phyloP scores from a whole-genome alignment of 2,329 filamentous ascomycete genomes.

The Tolypocladium ovalisporum region DNA sequence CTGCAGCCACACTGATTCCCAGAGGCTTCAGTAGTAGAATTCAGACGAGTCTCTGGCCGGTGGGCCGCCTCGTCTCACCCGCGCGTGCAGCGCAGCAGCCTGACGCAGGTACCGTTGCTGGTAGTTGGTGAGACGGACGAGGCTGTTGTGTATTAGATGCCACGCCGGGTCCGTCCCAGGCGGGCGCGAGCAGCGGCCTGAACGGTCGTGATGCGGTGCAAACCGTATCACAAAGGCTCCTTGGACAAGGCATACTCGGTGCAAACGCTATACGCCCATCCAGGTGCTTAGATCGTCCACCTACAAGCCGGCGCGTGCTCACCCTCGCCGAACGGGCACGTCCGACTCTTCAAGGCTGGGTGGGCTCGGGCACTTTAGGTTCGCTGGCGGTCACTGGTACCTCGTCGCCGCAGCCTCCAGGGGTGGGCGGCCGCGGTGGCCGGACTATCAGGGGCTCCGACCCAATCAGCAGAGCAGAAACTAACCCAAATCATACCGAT shows the following conservation, averaged over 20 bases:
- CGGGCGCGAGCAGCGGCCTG: neutral
- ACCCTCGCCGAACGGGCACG: neutral
- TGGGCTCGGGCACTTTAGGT: neutral
- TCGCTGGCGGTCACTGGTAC: neutral
- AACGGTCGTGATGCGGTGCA: neutral
- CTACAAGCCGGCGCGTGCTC: neutral
- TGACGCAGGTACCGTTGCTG: neutral
- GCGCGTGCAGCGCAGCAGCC: neutral
- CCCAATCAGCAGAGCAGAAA: conserved; percentile 12
- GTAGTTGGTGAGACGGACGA: neutral
- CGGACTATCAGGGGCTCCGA: conserved; percentile 19
- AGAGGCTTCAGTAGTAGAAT: neutral
- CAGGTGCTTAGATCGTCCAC: neutral
- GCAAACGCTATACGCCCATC: neutral
- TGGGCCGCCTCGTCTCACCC: neutral
- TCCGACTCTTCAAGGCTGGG: neutral
- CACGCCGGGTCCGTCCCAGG: neutral
- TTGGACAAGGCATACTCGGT: neutral
- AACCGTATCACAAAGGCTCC: neutral
- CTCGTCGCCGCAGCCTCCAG: neutral
- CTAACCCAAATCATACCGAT: conserved; percentile 11
- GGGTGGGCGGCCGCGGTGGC: conserved; percentile 10
- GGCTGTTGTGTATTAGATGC: neutral
- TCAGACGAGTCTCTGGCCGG: neutral
- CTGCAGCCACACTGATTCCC: neutral